Conservation (phyloP, 805 yeast genomes). For the Hanseniaspora singularis region DNA sequence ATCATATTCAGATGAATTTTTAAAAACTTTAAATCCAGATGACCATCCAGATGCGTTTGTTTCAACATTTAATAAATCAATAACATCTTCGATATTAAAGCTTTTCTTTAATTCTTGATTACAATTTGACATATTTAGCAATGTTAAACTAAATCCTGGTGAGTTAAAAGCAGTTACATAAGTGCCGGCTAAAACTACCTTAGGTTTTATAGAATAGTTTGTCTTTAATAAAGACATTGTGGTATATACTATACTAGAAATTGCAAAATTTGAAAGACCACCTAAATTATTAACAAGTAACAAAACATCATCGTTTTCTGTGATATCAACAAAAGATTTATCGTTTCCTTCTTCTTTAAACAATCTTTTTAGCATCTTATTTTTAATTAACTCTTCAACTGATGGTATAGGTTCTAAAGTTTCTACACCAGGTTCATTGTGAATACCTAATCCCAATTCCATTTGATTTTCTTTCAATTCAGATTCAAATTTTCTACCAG, state of each 20-base stretch:
- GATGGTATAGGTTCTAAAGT: slow-evolving; percentile 48
- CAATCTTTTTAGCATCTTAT: slow-evolving; percentile 49
- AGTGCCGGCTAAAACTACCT: slow-evolving; percentile 59
- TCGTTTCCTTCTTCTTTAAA: slow-evolving; percentile 56
- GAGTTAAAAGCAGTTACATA: slow-evolving; percentile 84
- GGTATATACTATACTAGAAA: slow-evolving; percentile 57
- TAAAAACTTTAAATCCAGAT: slow-evolving; percentile 21
- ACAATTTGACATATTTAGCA: slow-evolving; percentile 55
- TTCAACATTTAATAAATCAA: slow-evolving; percentile 49
- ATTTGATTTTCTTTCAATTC: slow-evolving; percentile 49
- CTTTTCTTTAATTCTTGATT: slow-evolving; percentile 29
- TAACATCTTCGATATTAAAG: slow-evolving; percentile 31
- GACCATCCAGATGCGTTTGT: slow-evolving; percentile 81
- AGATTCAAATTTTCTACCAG: slow-evolving; percentile 56
- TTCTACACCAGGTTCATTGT: slow-evolving; percentile 81
- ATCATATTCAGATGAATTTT: slow-evolving; percentile 27
- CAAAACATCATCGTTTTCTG: slow-evolving; percentile 48
- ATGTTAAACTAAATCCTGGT: slow-evolving; percentile 79
- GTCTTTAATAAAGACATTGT: slow-evolving; percentile 42
- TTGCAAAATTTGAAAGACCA: slow-evolving; percentile 72
- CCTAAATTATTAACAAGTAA: slow-evolving; percentile 77
- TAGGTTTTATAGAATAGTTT: slow-evolving; percentile 47
- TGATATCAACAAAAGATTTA: slow-evolving; percentile 66
- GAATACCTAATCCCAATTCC: slow-evolving; percentile 92
- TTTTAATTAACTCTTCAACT: slow-evolving; percentile 45